Conservation (phyloP, 225 moss, liverwort and hornwort species). For the Bryum argenteum region DNA sequence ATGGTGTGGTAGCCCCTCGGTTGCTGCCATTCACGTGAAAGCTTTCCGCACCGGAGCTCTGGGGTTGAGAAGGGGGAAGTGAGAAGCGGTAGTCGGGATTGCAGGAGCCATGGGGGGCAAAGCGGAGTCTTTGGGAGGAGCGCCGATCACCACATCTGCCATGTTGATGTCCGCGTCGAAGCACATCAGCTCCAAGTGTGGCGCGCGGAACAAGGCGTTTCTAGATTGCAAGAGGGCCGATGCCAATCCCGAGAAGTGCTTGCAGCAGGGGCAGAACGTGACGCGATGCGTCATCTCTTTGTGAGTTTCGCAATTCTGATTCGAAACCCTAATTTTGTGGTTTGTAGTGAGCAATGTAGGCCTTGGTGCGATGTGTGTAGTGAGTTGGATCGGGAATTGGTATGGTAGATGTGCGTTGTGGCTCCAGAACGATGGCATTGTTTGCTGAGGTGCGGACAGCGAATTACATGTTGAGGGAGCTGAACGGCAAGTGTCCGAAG, state of each 20-base stretch:
- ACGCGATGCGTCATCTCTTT: conserved; percentile 90
- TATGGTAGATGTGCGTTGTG: conserved; percentile 1
- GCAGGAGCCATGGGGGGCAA: conserved; percentile 36
- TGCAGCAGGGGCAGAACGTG: conserved; percentile 82
- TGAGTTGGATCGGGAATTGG: neutral
- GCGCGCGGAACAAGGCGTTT: conserved; percentile 83
- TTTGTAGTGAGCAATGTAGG: neutral
- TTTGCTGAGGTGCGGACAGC: conserved; percentile 17
- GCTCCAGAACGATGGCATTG: neutral
- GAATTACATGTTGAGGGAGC: conserved; percentile 77
- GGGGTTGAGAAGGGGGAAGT: conserved; percentile 12
- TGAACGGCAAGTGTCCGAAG: conserved; percentile 89
- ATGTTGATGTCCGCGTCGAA: conserved; percentile 86
- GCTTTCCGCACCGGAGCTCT: neutral
- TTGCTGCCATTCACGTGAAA: conserved; percentile 13
- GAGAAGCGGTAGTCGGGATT: neutral
- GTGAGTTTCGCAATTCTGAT: conserved; percentile 43
- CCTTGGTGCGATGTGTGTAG: neutral
- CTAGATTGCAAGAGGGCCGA: conserved; percentile 86
- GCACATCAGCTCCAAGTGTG: conserved; percentile 79
- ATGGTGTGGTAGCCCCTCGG: too few relatives aligned
- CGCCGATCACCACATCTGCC: conserved; percentile 82
- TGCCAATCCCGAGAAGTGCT: conserved; percentile 84
- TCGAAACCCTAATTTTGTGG: conserved; percentile 38
- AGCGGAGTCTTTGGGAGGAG: conserved; percentile 42